Conservation (phyloP, 1,284 basidiomycete species). For the Cystobasidium slooffiae region DNA sequence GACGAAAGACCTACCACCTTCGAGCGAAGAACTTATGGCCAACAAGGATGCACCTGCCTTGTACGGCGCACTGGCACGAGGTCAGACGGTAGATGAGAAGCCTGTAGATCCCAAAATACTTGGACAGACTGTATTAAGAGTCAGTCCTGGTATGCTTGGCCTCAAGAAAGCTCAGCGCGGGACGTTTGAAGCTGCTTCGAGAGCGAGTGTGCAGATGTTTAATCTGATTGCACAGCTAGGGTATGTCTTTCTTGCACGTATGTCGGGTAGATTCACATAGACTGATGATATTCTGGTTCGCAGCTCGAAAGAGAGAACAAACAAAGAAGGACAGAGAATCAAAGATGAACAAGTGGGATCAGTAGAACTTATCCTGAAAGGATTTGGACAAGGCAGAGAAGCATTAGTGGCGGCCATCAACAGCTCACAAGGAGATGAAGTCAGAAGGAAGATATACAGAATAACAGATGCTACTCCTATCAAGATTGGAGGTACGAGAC, state of each 20-base stretch:
- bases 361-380: slow-evolving; percentile 57
- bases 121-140: slow-evolving; percentile 48
- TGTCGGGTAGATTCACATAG: background rate
- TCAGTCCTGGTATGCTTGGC: slow-evolving; percentile 54
- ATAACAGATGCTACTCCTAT: slow-evolving; percentile 58
- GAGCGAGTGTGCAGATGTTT: slow-evolving; percentile 56
- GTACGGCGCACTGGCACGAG: background rate
- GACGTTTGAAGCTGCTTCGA: slow-evolving; percentile 59
- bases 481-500: slow-evolving; percentile 58
- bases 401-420: slow-evolving; percentile 57
- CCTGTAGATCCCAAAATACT: slow-evolving; percentile 48
- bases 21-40: background rate
- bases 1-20: slow-evolving; percentile 29
- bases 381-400: slow-evolving; percentile 59
- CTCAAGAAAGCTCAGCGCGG: slow-evolving; percentile 57
- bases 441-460: slow-evolving; percentile 53
- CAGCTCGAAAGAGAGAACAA: slow-evolving; percentile 51
- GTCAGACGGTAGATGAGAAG: slow-evolving; percentile 31
- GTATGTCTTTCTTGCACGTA: slow-evolving; percentile 4
- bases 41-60: background rate
- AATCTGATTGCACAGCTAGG: slow-evolving; percentile 53
- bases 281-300: background rate
- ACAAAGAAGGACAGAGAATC: slow-evolving; percentile 30
- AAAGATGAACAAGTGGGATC: slow-evolving; percentile 46
- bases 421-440: slow-evolving; percentile 54